These are phyloP conservation scores for Rhexocercosporidium sp. DNA, from an alignment of 2,329 filamentous ascomycete species.

Conservation along the genomic window DNA sequence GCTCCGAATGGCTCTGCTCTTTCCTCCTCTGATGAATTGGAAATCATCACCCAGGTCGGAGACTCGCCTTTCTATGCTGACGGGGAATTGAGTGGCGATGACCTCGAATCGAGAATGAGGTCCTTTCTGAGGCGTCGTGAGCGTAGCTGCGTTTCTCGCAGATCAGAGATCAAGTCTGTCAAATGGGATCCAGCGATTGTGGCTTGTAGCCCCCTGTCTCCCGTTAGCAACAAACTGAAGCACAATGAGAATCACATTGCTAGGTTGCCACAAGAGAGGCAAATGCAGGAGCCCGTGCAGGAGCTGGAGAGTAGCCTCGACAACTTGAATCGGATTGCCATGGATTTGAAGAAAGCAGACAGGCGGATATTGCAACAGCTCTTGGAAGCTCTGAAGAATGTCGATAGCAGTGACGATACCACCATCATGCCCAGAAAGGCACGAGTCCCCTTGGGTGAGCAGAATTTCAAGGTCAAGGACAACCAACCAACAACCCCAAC, in stretches of 20 bases:
- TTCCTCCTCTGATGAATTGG: neutral
- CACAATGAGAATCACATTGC: neutral
- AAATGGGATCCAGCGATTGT: conserved; percentile 35
- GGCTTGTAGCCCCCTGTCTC: conserved; percentile 20
- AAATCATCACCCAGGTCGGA: neutral
- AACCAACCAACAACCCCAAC: neutral
- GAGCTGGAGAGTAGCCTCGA: conserved; percentile 18
- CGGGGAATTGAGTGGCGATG: conserved; percentile 16
- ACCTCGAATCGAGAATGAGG: conserved; percentile 24
- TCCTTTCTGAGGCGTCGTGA: conserved; percentile 19
- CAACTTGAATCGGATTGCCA: conserved; percentile 15
- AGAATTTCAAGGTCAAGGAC: neutral
- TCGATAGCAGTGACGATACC: conserved; percentile 25
- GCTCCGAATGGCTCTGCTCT: neutral
- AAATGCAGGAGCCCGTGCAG: neutral
- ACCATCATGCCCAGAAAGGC: conserved; percentile 6
- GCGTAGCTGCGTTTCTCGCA: neutral
- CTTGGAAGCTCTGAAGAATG: conserved; percentile 30
- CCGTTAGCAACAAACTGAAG: conserved; percentile 9
- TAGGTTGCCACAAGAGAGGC: neutral
- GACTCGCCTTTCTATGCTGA: conserved; percentile 13
- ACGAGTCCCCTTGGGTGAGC: neutral
- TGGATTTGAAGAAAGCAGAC: conserved; percentile 27
- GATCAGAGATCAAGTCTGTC: conserved; percentile 30
- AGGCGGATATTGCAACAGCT: conserved; percentile 27